phyloP scores from a whole-genome alignment of 2,329 filamentous ascomycete genomes.

The Huntiella savannae region DNA sequence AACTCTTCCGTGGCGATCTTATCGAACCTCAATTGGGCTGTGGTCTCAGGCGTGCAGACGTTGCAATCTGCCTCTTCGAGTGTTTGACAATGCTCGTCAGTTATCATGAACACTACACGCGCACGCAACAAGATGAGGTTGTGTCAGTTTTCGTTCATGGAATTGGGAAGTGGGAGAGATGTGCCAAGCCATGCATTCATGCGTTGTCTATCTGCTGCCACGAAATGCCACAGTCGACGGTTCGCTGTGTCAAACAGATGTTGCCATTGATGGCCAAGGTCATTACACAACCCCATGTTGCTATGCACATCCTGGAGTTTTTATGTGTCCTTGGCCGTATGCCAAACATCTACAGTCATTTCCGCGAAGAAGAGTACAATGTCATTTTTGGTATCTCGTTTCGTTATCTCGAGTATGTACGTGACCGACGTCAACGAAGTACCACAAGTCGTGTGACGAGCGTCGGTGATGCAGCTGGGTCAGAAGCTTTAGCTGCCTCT shows the following conservation, averaged over 20 bases:
- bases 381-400: conserved; percentile 92
- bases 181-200: conserved; percentile 84
- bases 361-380: conserved; percentile 78
- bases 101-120: conserved; percentile 71
- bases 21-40: conserved; percentile 64
- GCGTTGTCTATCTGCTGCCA: conserved; percentile 89
- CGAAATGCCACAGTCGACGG: conserved; percentile 73
- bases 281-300: conserved; percentile 80
- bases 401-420: conserved; percentile 75
- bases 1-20: conserved; percentile 58
- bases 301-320: conserved; percentile 90
- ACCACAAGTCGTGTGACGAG: conserved; percentile 9
- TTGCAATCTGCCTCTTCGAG: conserved; percentile 76
- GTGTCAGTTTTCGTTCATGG: conserved; percentile 74
- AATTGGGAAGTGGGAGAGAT: conserved; percentile 66
- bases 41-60: conserved; percentile 68
- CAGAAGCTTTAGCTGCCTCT: conserved; percentile 17
- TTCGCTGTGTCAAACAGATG: conserved; percentile 68
- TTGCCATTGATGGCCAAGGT: conserved; percentile 89
- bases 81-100: conserved; percentile 73
- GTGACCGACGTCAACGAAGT: conserved; percentile 41
- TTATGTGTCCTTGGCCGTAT: conserved; percentile 74
- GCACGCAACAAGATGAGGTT: conserved; percentile 74
- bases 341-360: conserved; percentile 69
- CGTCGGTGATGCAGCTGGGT: neutral